Evolutionary conservation across 1,284 basidiomycete genomes (phyloP).

Genomic region (Tetrapyrgos nigripes): DNA sequence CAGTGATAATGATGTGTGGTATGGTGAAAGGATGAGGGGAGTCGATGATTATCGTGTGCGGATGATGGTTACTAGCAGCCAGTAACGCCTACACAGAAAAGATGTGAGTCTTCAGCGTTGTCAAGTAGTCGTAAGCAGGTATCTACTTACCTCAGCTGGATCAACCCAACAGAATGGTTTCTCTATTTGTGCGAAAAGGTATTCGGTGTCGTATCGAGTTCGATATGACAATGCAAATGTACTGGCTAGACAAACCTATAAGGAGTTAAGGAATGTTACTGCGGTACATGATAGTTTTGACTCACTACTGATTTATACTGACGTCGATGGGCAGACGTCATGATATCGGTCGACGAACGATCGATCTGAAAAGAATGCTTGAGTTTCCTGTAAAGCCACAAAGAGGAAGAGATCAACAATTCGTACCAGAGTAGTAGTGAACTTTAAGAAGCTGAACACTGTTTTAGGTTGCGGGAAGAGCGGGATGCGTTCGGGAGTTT

Average conservation of each 20-base stretch:
- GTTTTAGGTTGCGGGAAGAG: background rate
- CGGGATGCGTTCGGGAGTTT: background rate
- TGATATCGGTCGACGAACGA: constrained; percentile 11
- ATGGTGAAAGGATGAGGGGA: constrained; percentile 16
- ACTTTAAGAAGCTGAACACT: constrained; percentile 15
- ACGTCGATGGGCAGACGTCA: constrained; percentile 8
- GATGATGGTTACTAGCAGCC: background rate
- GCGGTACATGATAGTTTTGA: background rate
- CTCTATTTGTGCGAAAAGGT: constrained; percentile 12
- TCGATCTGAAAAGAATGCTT: constrained; percentile 10
- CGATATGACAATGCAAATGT: constrained; percentile 6
- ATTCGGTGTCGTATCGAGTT: constrained; percentile 11
- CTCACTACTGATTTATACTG: constrained; percentile 13
- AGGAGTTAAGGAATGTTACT: background rate
- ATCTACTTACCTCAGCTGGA: constrained; percentile 17
- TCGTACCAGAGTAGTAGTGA: constrained; percentile 13
- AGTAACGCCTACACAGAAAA: constrained; percentile 12
- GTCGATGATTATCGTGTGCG: constrained; percentile 13
- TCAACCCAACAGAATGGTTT: constrained; percentile 15
- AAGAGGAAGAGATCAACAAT: background rate
- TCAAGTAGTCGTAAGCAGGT: background rate
- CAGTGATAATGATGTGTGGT: constrained; percentile 17
- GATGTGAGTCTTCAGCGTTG: background rate
- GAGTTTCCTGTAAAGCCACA: background rate
- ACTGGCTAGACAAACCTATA: constrained; percentile 13